Conservation (phyloP, 805 yeast species). For the Wickerhamiella azymoides region DNA sequence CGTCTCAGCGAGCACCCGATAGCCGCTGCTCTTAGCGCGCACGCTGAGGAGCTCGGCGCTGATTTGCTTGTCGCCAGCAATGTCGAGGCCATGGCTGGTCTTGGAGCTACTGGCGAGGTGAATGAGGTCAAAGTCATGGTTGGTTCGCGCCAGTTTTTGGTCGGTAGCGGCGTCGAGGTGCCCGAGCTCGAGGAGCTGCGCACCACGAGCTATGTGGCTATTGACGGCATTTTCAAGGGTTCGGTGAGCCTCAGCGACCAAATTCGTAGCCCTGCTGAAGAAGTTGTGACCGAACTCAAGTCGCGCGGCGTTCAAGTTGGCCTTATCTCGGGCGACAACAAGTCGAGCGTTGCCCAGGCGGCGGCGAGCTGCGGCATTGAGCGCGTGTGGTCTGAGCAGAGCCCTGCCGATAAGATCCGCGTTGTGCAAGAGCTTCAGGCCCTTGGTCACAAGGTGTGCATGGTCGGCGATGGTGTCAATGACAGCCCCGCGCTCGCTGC, state of each 20-base stretch:
- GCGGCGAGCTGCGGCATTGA: constrained; percentile 60
- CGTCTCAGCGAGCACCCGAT: constrained; percentile 74
- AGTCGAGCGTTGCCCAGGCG: constrained; percentile 44
- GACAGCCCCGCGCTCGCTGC: constrained; percentile 93
- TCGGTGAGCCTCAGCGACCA: constrained; percentile 53
- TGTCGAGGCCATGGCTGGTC: constrained; percentile 23
- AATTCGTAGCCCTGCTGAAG: constrained; percentile 49
- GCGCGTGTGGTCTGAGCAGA: constrained; percentile 53
- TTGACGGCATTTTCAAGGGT: constrained; percentile 50
- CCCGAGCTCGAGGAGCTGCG: background rate
- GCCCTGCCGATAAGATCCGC: constrained; percentile 64
- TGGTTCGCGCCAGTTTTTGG: constrained; percentile 26
- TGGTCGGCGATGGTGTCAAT: constrained; percentile 96
- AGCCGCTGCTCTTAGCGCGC: constrained; percentile 48
- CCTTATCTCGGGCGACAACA: constrained; percentile 82
- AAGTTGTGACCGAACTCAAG: constrained; percentile 43
- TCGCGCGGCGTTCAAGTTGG: constrained; percentile 48
- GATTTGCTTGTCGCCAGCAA: background rate
- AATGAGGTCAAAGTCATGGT: constrained; percentile 1
- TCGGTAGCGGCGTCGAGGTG: constrained; percentile 13
- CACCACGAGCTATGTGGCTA: constrained; percentile 37
- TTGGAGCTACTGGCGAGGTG: constrained; percentile 24
- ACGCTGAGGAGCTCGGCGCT: background rate
- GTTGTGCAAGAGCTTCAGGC: constrained; percentile 38
- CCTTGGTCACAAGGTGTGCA: constrained; percentile 47